Percentiles rank a stretch among this genome's conserved stretches.
These are phyloP conservation scores for Leucocoprinus gongylophorus DNA, from an alignment of 1,284 basidiomycete species.

Conservation along the genomic window DNA sequence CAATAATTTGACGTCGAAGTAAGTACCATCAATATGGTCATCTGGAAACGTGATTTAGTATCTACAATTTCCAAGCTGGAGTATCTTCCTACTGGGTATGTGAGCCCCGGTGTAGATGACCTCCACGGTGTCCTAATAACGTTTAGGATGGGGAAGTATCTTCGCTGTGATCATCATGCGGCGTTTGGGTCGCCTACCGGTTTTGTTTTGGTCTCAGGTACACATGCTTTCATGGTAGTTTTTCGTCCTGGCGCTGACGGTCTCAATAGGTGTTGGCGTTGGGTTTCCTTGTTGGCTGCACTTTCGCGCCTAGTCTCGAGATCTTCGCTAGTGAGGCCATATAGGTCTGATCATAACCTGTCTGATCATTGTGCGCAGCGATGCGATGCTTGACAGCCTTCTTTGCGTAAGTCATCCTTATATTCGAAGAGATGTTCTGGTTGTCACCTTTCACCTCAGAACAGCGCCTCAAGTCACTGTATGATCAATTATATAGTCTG, in stretches of 20 bases:
- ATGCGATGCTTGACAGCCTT: constrained; percentile 68
- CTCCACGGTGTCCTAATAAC: not conserved
- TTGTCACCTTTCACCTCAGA: constrained; percentile 10
- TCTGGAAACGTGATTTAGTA: not conserved
- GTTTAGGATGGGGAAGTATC: constrained; percentile 47
- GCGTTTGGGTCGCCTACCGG: constrained; percentile 48
- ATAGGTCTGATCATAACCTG: not conserved
- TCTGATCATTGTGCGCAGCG: constrained; percentile 28
- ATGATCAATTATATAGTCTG: constrained; percentile 15
- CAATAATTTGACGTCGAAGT: constrained; percentile 61
- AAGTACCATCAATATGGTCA: constrained; percentile 16
- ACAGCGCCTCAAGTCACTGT: constrained; percentile 57
- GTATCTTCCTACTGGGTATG: constrained; percentile 57
- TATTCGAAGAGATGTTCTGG: constrained; percentile 1
- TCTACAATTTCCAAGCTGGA: constrained; percentile 40
- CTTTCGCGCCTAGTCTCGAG: constrained; percentile 49
- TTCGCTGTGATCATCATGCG: constrained; percentile 52
- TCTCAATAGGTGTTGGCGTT: constrained; percentile 37
- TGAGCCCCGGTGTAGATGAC: not conserved
- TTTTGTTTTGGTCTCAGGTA: constrained; percentile 59
- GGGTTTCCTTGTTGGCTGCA: constrained; percentile 48
- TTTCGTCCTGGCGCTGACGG: no score
- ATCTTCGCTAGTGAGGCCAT: constrained; percentile 41
- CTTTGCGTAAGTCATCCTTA: constrained; percentile 44
- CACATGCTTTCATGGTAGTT: constrained; percentile 3